Evolutionary conservation across 768 basidiomycete species (phyloP), one percentile per base, ranked within the genome.

Genomic region (Termitomyces sp.): DNA sequence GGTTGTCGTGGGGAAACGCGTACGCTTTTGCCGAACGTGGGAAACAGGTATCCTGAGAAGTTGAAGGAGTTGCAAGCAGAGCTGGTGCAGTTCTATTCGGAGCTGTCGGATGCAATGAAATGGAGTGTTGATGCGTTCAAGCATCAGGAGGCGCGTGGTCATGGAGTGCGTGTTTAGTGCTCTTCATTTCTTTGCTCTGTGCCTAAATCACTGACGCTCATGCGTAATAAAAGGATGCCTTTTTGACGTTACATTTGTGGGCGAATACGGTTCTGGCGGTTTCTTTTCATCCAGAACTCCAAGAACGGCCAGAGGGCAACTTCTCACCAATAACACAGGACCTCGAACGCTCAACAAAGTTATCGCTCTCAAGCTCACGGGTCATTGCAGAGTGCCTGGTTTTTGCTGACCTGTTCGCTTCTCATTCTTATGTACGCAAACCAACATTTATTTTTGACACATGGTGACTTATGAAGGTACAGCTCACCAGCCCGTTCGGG

Each of bases 61-160:
- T 42, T 62, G 51, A 59, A 44, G 24, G 26, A 24, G 7, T 39
- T 62, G 43, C 58, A 57, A 52, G 48, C 42, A 34, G 58, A 62
- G 42, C 34, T 62, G 47, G 61, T 59, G 27, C 57, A 56, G 22
- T 59, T 59, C 26, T 62, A 59, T 41, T 55, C 58, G 7, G 58
- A 59, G 4, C 42, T 62, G 26, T 47, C 36, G 10, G 61, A 57
- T 29, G 55, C 22, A 24, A 62, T 62, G 58, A 62, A 57, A 31
- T 62, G 61, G 61, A 62, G 58, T 46, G 58, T 59, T n/a, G 61
- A 59, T 18, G 58, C 58, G 36, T 59, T 62, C 20, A 62, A 62
- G 46, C 46, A 50, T 14, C 61, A 62, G 53, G 61, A 62, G 29
- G 61, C 52, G 6, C 55, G 61, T 36, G 61, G 58, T 7, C 55